Evolutionary conservation across 768 basidiomycete genomes (phyloP).

Genomic region (Dioszegia hungarica): DNA sequence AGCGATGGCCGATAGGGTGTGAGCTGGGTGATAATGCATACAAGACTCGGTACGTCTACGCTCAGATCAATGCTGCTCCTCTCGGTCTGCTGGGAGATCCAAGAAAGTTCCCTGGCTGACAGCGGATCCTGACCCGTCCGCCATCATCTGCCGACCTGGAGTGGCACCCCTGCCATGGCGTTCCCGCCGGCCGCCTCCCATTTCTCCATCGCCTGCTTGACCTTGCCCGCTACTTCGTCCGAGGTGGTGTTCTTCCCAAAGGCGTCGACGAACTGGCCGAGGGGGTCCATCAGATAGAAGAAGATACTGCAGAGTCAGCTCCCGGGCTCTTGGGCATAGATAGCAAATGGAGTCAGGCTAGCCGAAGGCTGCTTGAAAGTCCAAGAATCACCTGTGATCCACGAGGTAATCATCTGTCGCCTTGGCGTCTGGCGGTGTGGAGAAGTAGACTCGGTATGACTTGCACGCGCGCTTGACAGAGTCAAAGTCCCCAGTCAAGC

Average conservation of each 20-base stretch:
- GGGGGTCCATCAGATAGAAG: constrained; percentile 96
- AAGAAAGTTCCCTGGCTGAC: no score
- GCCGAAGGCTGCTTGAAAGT: no score
- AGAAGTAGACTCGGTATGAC: constrained; percentile 96
- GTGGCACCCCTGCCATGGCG: constrained; percentile 25
- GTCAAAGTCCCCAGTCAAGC: constrained; percentile 80
- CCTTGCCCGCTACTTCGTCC: constrained; percentile 58
- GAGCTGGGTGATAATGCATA: no score
- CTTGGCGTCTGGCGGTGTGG: constrained; percentile 76
- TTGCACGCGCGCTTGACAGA: constrained; percentile 84
- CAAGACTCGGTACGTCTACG: no score
- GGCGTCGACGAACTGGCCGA: constrained; percentile 90
- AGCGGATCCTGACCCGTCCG: no score
- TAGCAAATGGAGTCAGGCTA: no score
- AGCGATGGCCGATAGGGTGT: no score
- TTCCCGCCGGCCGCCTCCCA: constrained; percentile 48
- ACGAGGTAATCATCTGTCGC: constrained; percentile 85
- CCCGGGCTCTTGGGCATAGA: background rate
- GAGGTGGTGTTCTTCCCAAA: constrained; percentile 78
- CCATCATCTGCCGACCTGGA: no score
- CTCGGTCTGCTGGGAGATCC: no score
- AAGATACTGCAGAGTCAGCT: constrained; percentile 68
- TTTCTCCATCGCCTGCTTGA: constrained; percentile 49
- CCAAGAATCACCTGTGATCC: constrained; percentile 55
- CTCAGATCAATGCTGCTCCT: no score